phyloP scores from a whole-genome alignment of 768 basidiomycete genomes.

The Mycena metata region DNA sequence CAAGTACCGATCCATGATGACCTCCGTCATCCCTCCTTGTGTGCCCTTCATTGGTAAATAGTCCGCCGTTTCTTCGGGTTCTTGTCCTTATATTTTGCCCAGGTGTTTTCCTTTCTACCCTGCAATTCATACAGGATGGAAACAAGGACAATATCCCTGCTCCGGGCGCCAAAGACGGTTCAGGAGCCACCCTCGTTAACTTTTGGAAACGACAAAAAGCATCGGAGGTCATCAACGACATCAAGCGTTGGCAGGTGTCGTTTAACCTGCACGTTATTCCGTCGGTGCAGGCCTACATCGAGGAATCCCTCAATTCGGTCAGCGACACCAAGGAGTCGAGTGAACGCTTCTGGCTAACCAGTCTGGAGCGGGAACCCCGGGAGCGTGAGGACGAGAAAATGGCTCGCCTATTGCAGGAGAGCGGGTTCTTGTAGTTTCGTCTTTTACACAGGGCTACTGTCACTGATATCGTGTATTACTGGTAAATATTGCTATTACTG shows the following conservation, averaged over 20 bases:
- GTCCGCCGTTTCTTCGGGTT: conserved; percentile 1
- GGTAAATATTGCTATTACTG: conserved; percentile 31
- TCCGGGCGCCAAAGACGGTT: conserved; percentile 11
- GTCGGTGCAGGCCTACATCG: conserved; percentile 79
- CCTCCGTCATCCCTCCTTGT: conserved; percentile 89
- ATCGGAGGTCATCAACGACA: conserved; percentile 97
- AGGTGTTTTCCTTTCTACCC: conserved; percentile 96
- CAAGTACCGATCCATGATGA: conserved; percentile 89
- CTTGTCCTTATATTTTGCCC: conserved; percentile 18
- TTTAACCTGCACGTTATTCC: conserved; percentile 86
- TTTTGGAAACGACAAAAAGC: conserved; percentile 96
- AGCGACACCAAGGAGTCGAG: conserved; percentile 76
- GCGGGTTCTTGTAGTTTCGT: conserved; percentile 77
- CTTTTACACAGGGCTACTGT: conserved; percentile 15
- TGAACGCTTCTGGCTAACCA: conserved; percentile 87
- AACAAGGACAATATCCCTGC: conserved; percentile 83
- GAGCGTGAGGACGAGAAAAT: conserved; percentile 98
- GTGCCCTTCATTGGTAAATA: conserved; percentile 94
- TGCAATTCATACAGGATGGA: conserved; percentile 99
- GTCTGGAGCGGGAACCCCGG: conserved; percentile 90
- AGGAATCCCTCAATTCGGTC: conserved; percentile 81
- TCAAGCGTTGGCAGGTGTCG: conserved; percentile 95
- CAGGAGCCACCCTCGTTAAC: conserved; percentile 76
- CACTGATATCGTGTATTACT: conserved; percentile 28
- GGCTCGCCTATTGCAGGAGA: conserved; percentile 90